A percentile compares a stretch with the other conserved stretches of the same genome.
Evolutionary conservation across 225 moss, liverwort and hornwort species (phyloP).

Genomic region (Lunularia cruciata): DNA sequence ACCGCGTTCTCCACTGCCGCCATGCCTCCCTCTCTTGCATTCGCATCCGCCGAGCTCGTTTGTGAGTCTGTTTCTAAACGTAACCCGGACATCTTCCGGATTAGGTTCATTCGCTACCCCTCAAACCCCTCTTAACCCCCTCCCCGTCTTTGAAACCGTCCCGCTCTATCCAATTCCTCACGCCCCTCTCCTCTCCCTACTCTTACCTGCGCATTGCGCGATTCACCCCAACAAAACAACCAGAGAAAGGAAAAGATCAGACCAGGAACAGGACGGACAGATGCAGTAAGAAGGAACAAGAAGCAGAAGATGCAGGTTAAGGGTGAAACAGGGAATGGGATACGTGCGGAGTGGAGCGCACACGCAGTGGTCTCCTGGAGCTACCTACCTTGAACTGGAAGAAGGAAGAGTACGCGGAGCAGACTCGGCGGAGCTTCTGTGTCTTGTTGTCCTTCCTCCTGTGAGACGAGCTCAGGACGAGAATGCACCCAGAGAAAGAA

Average conservation of each 20-base stretch:
- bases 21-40: conserved; percentile 15
- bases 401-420: background rate
- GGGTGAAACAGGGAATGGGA: too few relatives aligned
- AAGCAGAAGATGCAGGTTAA: too few relatives aligned
- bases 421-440: conserved; percentile 1
- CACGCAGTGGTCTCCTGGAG: background rate
- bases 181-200: background rate
- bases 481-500: conserved; percentile 4
- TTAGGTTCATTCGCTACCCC: conserved; percentile 25
- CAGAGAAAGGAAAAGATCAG: background rate
- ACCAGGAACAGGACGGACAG: background rate
- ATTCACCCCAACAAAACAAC: conserved; percentile 13
- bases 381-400: conserved; percentile 11
- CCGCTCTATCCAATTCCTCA: background rate
- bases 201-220: background rate
- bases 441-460: conserved; percentile 1
- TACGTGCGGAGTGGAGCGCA: background rate
- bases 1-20: background rate
- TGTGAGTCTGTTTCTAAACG: conserved; percentile 24
- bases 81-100: conserved; percentile 34
- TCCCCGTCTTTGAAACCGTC: background rate
- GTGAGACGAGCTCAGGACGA: background rate
- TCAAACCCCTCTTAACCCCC: conserved; percentile 23
- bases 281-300: background rate
- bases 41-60: conserved; percentile 18